Conservation (phyloP, 2,329 filamentous ascomycete genomes). For the Arthrobotrys musiformis region DNA sequence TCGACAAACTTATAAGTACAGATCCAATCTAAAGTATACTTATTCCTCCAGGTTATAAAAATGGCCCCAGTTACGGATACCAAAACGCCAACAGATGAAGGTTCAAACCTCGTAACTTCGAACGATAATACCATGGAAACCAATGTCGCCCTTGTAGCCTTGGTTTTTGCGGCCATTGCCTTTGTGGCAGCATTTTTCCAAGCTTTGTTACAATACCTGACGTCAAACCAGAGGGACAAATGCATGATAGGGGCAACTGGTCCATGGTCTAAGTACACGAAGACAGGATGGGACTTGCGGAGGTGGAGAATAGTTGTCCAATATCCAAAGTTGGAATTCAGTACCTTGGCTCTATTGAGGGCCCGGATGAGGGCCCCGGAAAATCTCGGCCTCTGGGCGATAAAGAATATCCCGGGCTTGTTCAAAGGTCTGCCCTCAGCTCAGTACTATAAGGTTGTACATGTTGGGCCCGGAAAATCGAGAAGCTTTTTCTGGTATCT, state of each 20-base stretch:
- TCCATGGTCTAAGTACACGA: constrained; percentile 5
- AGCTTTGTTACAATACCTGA: constrained; percentile 39
- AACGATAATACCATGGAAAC: background rate
- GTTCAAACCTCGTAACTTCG: background rate
- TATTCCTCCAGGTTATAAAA: too few species aligned
- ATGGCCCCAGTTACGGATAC: background rate
- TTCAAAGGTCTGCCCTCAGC: background rate
- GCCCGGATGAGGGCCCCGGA: background rate
- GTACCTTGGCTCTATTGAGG: background rate
- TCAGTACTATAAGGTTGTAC: background rate
- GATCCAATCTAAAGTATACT: too few species aligned
- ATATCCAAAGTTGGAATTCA: constrained; percentile 9
- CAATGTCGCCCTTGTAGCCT: constrained; percentile 11
- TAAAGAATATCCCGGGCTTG: background rate
- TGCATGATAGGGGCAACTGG: constrained; percentile 33
- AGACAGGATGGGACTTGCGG: constrained; percentile 26
- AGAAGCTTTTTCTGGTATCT: background rate
- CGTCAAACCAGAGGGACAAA: constrained; percentile 33
- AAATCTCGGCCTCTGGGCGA: background rate
- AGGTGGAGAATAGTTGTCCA: constrained; percentile 27
- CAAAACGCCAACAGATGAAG: background rate
- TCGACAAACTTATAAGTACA: too few species aligned
- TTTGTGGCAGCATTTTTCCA: constrained; percentile 25
- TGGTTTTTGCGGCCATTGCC: constrained; percentile 38
- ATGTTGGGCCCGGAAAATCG: background rate